A percentile compares a stretch with the other conserved stretches of the same genome.
Evolutionary conservation across 768 basidiomycete species (phyloP).

Genomic region (Megacollybia marginata): DNA sequence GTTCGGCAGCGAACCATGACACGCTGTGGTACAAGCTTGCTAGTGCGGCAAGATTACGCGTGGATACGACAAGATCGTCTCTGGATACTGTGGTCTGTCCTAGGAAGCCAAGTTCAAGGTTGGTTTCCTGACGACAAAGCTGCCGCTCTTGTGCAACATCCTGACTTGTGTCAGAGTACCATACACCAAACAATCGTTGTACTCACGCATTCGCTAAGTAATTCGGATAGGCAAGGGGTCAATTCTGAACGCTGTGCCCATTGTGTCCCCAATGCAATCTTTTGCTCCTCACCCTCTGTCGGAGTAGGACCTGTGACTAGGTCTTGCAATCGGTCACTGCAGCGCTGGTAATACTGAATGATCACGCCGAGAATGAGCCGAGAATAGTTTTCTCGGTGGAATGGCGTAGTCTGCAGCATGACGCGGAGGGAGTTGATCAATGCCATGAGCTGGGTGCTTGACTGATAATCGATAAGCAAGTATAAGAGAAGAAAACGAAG

Average conservation of each 20-base stretch:
- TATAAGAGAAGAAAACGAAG: neutral
- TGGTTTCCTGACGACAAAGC: constrained; percentile 70
- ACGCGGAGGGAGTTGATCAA: constrained; percentile 86
- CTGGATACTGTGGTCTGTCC: constrained; percentile 45
- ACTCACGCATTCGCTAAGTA: constrained; percentile 48
- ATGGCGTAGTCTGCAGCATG: constrained; percentile 88
- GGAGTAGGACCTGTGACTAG: constrained; percentile 40
- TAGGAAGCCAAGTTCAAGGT: constrained; percentile 66
- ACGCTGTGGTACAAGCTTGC: constrained; percentile 82
- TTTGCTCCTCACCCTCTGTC: constrained; percentile 32
- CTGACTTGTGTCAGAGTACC: constrained; percentile 24
- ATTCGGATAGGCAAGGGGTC: constrained; percentile 62
- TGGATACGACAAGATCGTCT: constrained; percentile 62
- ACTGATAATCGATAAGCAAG: constrained; percentile 36
- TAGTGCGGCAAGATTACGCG: constrained; percentile 65
- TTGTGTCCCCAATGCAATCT: constrained; percentile 53
- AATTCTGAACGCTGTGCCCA: constrained; percentile 87
- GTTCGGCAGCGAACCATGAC: constrained; percentile 79
- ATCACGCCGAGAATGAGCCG: constrained; percentile 91
- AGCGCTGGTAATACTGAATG: constrained; percentile 93
- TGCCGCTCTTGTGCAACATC: constrained; percentile 38
- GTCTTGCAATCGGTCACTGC: constrained; percentile 80
- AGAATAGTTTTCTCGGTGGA: constrained; percentile 92
- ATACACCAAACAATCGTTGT: neutral
- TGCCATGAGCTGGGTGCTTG: constrained; percentile 77